Conservation (phyloP, 495 filamentous ascomycete species). For the Hypoxylon lenormandii region DNA sequence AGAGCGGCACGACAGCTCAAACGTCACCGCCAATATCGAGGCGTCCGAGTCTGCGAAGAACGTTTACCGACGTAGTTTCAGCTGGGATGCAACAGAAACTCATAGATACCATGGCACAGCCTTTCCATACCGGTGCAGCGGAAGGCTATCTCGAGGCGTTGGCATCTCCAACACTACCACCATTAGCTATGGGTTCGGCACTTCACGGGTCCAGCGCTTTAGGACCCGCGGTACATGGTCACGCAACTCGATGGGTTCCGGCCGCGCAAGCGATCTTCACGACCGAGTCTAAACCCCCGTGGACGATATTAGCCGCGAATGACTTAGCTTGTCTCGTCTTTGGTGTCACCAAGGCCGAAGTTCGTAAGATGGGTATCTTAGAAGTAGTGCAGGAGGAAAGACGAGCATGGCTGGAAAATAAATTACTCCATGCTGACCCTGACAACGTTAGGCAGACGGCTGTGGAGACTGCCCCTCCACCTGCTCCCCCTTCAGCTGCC, state of each 20-base stretch:
- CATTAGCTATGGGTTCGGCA: conserved; percentile 54
- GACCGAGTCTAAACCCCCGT: conserved; percentile 85
- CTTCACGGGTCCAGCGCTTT: conserved; percentile 49
- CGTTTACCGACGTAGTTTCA: conserved; percentile 82
- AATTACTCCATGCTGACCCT: conserved; percentile 71
- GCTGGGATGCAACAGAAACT: conserved; percentile 82
- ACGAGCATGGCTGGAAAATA: conserved; percentile 88
- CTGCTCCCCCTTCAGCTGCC: conserved; percentile 57
- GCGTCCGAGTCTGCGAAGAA: conserved; percentile 83
- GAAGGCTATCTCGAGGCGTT: conserved; percentile 58
- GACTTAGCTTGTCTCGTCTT: conserved; percentile 96
- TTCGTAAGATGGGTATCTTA: conserved; percentile 92
- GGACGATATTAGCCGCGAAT: conserved; percentile 97
- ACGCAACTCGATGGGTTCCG: conserved; percentile 88
- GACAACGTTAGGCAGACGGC: conserved; percentile 57
- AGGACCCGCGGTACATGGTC: conserved; percentile 73
- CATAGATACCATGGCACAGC: conserved; percentile 87
- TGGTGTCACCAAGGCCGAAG: conserved; percentile 91
- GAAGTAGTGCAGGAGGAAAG: conserved; percentile 92
- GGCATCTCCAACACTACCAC: conserved; percentile 55
- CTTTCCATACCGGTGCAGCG: conserved; percentile 71
- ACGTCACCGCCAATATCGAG: conserved; percentile 67
- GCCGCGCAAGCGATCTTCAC: conserved; percentile 96
- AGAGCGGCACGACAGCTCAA: conserved; percentile 65
- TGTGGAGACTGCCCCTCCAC: conserved; percentile 57